phyloP scores from a whole-genome alignment of 306 rosid species.

The Rosa lucieae region DNA sequence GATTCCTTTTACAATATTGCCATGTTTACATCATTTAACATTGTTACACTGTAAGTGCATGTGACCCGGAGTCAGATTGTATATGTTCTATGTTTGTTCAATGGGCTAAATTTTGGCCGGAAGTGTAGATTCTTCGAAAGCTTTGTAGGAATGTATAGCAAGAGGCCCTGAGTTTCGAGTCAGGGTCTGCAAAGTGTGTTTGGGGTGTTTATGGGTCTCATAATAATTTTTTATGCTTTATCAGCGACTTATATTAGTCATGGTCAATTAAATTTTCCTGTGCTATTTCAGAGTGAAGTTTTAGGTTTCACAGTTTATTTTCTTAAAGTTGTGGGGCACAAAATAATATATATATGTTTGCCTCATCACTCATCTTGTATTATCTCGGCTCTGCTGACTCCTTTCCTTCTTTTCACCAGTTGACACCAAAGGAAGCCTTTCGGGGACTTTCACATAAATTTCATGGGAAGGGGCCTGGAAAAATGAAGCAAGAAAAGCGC shows the following conservation, averaged over 20 bases:
- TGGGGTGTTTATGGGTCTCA: background rate
- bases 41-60: background rate
- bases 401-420: constrained; percentile 45
- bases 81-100: background rate
- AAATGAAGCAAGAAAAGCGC: constrained; percentile 97
- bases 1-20: background rate
- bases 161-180: background rate
- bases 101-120: background rate
- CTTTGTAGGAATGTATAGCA: background rate
- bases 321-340: background rate
- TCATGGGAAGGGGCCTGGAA: constrained; percentile 95
- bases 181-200: background rate
- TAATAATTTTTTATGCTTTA: background rate
- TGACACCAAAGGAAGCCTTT: constrained; percentile 96
- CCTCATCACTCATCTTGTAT: constrained; percentile 9
- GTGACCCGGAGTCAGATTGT: background rate
- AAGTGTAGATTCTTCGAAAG: background rate
- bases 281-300: background rate
- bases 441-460: constrained; percentile 74
- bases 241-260: background rate
- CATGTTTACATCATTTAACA: background rate
- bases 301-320: background rate
- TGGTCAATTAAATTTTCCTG: background rate
- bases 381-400: constrained; percentile 9
- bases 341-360: background rate